Base-by-base conservation (phyloP, 352 stramenopile genomes). In the Pythium plurisporium region DNA sequence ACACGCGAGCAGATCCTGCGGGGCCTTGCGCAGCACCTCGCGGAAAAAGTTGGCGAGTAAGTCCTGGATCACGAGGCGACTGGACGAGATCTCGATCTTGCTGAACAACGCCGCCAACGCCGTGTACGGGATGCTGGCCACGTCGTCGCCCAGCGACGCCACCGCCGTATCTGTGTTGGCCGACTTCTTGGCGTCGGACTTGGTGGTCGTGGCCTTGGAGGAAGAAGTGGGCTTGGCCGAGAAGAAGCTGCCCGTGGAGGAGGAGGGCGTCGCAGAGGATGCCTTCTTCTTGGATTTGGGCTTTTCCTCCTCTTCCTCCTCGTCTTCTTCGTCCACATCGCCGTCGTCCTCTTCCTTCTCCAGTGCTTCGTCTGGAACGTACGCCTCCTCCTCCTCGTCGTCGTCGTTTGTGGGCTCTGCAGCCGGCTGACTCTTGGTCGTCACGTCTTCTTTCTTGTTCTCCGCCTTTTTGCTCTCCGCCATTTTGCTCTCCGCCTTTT, bases 11-110 rank as follows among this genome's bases (percentile, higher is more conserved):
- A 98, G 65, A 59, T 97, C 92, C 19, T 90, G 64, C 0, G 86
- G 86, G 4, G 79, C 82, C 15, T 76, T 75, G 31, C 65, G 67
- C 44, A 96, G 81, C 22, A 96, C 79, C 25, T 80, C 71, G 23
- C 73, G 82, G 56, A 96, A 96, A 57, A 96, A 96, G 12, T 78
- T 74, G 23, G 77, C 83, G n/a, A 96, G 67, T 25, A 94, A 64
- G 33, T 95, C 80, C 49, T 96, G 85, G 50, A 96, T 96, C 43
- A 82, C 76, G 14, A 94, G 71, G 23, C 85, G 85, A 11, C 74
- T 78, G 3, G 85, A 79, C 17, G 76, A 72, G 20, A 71, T 74
- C 65, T 94, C 85, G 46, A 94, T 94, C 59, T 87, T 80, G 33
- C 67, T 72, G 42, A 94, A 91, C 49, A 94, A 69, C 27, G 76